These are phyloP conservation scores for Mastigamoeba balamuthi DNA, from an alignment of 78 protist species.

Conservation along the genomic window DNA sequence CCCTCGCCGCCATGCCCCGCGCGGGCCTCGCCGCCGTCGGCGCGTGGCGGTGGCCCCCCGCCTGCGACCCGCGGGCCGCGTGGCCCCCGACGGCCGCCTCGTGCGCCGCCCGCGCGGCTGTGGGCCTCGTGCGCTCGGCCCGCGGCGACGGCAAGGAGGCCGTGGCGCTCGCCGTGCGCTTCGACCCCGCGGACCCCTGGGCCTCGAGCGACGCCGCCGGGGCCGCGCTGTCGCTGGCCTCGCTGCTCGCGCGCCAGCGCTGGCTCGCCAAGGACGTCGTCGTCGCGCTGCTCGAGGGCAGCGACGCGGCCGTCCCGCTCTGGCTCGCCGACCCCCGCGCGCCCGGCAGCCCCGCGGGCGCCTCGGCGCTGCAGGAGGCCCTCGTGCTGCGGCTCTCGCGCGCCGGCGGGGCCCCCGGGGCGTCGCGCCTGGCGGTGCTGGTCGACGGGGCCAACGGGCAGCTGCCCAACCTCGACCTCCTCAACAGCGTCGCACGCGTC, in stretches of 20 bases:
- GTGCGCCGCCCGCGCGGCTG: too few species aligned
- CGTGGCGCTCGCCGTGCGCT: background rate
- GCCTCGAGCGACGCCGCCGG: too few species aligned
- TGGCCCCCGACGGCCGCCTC: background rate
- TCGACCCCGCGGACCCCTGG: background rate
- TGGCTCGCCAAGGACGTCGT: constrained; percentile 56
- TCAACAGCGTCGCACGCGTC: constrained; percentile 22
- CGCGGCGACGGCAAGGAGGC: background rate
- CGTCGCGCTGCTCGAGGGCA: constrained; percentile 4
- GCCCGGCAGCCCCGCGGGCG: too few species aligned
- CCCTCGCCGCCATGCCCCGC: background rate
- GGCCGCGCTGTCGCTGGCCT: too few species aligned
- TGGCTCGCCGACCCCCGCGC: background rate
- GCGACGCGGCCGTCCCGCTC: background rate
- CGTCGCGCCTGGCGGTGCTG: background rate
- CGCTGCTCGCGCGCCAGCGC: background rate
- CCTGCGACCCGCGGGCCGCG: background rate
- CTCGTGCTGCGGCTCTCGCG: constrained; percentile 19
- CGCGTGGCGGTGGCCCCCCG: background rate
- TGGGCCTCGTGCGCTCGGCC: background rate
- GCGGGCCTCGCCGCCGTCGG: background rate
- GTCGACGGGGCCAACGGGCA: constrained; percentile 41
- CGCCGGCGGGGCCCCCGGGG: constrained; percentile 6
- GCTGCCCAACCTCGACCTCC: constrained; percentile 46
- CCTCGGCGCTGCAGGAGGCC: too few species aligned